Percentiles rank a stretch among this genome's conserved stretches.
These are phyloP conservation scores for Phytophthora pluvialis DNA, from an alignment of 352 stramenopile genomes.

Conservation along the genomic window DNA sequence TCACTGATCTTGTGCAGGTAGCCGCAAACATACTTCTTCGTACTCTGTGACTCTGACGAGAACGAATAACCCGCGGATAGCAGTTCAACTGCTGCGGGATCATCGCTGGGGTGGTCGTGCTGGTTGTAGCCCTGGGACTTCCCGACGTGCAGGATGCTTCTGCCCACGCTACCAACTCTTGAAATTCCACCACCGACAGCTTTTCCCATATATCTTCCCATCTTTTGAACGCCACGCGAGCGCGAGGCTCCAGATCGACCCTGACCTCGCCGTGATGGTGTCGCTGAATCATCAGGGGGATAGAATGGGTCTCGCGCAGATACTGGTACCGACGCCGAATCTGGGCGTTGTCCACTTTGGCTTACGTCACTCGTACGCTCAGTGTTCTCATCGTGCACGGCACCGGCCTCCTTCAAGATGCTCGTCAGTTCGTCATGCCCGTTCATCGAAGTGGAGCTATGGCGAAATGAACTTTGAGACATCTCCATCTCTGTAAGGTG, in stretches of 20 bases:
- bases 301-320: slow-evolving; percentile 33
- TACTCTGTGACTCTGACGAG: slow-evolving; percentile 80
- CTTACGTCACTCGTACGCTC: slow-evolving; percentile 17
- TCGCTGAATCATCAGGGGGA: slow-evolving; percentile 16
- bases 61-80: slow-evolving; percentile 63
- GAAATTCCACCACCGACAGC: slow-evolving; percentile 81
- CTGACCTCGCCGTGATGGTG: slow-evolving; percentile 21
- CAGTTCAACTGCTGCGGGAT: slow-evolving; percentile 42
- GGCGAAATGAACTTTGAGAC: slow-evolving; percentile 60
- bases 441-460: slow-evolving; percentile 37
- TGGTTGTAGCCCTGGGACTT: slow-evolving; percentile 50
- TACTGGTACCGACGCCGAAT: slow-evolving; percentile 18
- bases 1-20: slow-evolving; percentile 90
- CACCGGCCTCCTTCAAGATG: slow-evolving; percentile 28
- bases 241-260: slow-evolving; percentile 34
- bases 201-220: slow-evolving; percentile 81
- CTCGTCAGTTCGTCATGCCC: slow-evolving; percentile 42
- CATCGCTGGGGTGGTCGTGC: slow-evolving; percentile 29
- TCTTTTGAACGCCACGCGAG: slow-evolving; percentile 70
- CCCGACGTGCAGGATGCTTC: slow-evolving; percentile 77
- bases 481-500: slow-evolving; percentile 79
- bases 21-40: slow-evolving; percentile 81
- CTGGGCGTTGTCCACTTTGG: slow-evolving; percentile 15
- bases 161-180: slow-evolving; percentile 74
- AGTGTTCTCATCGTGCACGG: slow-evolving; percentile 27